Conservation (phyloP, 805 yeast genomes). For the Cephaloascus fragrans region DNA sequence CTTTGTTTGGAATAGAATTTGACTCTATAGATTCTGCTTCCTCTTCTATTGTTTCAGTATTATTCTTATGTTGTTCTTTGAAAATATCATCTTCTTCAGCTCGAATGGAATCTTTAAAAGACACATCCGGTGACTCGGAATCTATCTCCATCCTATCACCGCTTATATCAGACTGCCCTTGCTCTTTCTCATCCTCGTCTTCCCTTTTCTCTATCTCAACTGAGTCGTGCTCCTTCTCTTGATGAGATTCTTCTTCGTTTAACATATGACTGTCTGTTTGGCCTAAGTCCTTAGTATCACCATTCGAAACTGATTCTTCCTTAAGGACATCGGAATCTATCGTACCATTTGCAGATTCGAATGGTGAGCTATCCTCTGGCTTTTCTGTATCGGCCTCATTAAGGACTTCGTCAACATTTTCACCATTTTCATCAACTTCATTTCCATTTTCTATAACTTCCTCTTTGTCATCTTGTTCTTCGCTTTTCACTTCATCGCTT, state of each 20-base stretch:
- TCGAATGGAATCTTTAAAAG: too few relatives aligned
- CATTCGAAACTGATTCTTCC: not conserved
- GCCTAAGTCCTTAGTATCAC: not conserved
- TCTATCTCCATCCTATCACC: constrained; percentile 3
- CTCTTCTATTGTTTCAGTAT: constrained; percentile 1
- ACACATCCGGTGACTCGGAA: constrained; percentile 3
- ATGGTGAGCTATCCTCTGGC: constrained; percentile 4
- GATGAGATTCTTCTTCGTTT: constrained; percentile 3
- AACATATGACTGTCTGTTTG: not conserved
- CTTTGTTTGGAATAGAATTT: too few relatives aligned
- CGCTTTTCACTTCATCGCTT: constrained; percentile 1
- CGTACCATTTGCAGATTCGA: constrained; percentile 14
- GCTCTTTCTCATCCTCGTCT: constrained; percentile 7
- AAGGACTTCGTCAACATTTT: not conserved
- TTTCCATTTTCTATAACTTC: constrained; percentile 1
- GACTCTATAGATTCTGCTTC: constrained; percentile 7
- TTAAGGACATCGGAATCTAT: constrained; percentile 5
- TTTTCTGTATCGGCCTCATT: constrained; percentile 1
- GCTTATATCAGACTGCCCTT: constrained; percentile 7
- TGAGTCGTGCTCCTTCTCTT: constrained; percentile 7
- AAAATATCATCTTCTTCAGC: constrained; percentile 1
- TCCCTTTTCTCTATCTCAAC: constrained; percentile 8
- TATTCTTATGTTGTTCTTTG: constrained; percentile 1
- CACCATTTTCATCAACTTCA: not conserved
- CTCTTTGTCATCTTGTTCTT: not conserved